These are phyloP conservation scores for Sapria himalayana DNA, from an alignment of 345 rosid genomes.

Conservation along the genomic window DNA sequence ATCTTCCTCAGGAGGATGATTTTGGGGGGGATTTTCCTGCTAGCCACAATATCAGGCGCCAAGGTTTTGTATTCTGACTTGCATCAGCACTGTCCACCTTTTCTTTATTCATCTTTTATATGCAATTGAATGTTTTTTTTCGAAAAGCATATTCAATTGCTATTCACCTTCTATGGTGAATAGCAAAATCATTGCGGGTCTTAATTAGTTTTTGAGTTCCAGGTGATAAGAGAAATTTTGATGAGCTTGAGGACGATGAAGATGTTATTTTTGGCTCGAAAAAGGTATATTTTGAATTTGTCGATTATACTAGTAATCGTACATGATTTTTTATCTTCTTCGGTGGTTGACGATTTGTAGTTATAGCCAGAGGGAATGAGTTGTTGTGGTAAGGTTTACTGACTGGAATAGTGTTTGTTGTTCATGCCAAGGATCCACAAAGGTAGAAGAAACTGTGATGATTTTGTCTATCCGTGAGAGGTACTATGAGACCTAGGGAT, in stretches of 20 bases:
- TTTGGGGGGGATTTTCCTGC: constrained; percentile 68
- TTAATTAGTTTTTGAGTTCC: neutral
- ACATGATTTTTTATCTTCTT: neutral
- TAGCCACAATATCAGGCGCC: constrained; percentile 17
- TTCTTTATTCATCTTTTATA: neutral
- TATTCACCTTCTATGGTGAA: too few species aligned
- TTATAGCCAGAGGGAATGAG: neutral
- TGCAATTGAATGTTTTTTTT: neutral
- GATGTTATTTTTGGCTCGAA: constrained; percentile 72
- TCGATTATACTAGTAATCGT: neutral
- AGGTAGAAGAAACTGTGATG: constrained; percentile 74
- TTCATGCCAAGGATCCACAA: constrained; percentile 24
- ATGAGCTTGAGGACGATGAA: constrained; percentile 78
- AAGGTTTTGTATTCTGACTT: constrained; percentile 22
- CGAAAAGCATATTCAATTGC: neutral
- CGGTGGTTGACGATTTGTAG: neutral
- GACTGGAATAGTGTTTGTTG: neutral
- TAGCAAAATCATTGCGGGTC: too few species aligned
- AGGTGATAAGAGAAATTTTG: constrained; percentile 66
- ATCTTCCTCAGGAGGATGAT: constrained; percentile 45
- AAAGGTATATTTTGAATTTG: constrained; percentile 20
- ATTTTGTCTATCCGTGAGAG: constrained; percentile 78
- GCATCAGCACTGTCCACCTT: neutral
- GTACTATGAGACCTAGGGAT: constrained; percentile 16
- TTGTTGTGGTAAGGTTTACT: neutral